Base-by-base conservation (phyloP, 345 rosid genomes). In the Sonneratia alba region DNA sequence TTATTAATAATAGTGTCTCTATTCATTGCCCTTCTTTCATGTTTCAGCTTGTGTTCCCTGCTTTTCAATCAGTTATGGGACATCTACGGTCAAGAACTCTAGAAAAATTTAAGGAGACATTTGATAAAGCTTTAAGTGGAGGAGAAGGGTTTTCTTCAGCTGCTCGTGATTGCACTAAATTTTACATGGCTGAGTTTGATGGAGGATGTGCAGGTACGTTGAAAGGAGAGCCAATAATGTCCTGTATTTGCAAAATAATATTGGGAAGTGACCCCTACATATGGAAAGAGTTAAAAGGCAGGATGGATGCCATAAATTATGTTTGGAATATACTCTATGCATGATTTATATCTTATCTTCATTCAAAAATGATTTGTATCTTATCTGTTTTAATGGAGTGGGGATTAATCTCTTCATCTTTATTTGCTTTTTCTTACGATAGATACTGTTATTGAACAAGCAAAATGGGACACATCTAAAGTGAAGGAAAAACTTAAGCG, bases 391-490 rank as follows among this genome's bases (percentile, higher is more conserved):
- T 47, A 47, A 47, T 47, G 12, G 51, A 47, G 15, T 47, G 38
- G 66, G 66, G 13, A 62, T 34, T 27, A 62, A 57, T 11, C 66
- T 62, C 66, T 62, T 32, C 19, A 32, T 10, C 51, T 47, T 47
- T 47, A 47, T 47, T 47, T 47, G 51, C 66, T 34, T 24, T 38
- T 32, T 2, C 14, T 24, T 62, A 62, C 27, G 66, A 80, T 87
- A 96, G 99, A 88, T 88, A 89, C 90, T 75, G 76, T 86, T 66
- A 80, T 96, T 84, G 87, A 82, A 79, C 89, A 83, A 89, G 97
- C 99, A 77, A 85, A 87, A 14, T 96, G 99, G 99, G 97, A 92
- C 83, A 78, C 89, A 51, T 82, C 91, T 73, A 96, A 88, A 87
- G 83, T 64, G 36, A 80, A 81, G 75, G 98, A 92, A 72, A 91